Conservation (phyloP, 2,329 filamentous ascomycete species). For the Scolecobasidium constrictum region DNA sequence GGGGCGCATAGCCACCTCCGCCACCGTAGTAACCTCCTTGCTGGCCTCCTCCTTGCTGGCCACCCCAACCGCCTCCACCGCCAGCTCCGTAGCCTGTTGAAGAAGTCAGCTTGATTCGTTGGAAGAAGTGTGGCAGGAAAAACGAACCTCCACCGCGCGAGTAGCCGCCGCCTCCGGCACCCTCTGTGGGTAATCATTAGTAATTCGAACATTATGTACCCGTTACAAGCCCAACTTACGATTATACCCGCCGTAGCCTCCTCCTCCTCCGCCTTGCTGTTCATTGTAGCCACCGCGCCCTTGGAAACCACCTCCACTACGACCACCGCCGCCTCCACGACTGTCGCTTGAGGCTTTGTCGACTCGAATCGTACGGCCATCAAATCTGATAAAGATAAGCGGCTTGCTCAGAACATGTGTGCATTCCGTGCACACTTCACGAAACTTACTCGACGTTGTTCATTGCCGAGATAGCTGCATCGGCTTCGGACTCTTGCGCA, state of each 20-base stretch:
- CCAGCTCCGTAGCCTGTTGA: slow-evolving; percentile 7
- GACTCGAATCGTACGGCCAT: slow-evolving; percentile 87
- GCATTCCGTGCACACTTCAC: no score
- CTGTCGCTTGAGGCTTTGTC: slow-evolving; percentile 86
- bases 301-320: slow-evolving; percentile 29
- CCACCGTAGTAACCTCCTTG: slow-evolving; percentile 12
- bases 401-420: not conserved
- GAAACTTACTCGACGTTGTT: slow-evolving; percentile 76
- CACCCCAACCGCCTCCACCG: slow-evolving; percentile 6
- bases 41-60: slow-evolving; percentile 8
- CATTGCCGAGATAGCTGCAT: slow-evolving; percentile 66
- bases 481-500: slow-evolving; percentile 62
- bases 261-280: slow-evolving; percentile 16
- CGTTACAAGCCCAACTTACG: slow-evolving; percentile 13
- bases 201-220: not conserved
- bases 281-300: slow-evolving; percentile 18
- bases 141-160: slow-evolving; percentile 10
- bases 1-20: slow-evolving; percentile 14
- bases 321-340: slow-evolving; percentile 47
- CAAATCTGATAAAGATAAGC: slow-evolving; percentile 56
- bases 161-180: slow-evolving; percentile 14
- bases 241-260: slow-evolving; percentile 18
- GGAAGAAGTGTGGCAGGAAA: not conserved
- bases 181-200: not conserved
- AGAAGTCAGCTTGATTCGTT: not conserved